Conservation (phyloP, 331 rosid genomes). For the Acacia pycnantha region DNA sequence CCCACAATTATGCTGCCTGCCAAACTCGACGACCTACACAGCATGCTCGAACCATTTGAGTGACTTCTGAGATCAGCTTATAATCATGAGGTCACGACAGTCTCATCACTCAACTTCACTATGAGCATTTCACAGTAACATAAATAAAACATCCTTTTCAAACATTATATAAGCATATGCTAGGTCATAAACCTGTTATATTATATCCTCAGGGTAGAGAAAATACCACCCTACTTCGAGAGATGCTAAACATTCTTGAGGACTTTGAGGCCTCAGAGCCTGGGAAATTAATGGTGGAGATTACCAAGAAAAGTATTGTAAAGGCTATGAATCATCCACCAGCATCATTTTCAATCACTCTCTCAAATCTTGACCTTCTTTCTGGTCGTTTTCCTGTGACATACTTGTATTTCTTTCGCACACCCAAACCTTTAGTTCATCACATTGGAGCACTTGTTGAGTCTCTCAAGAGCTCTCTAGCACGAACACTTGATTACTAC, state of each 20-base stretch:
- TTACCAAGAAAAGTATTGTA: slow-evolving; percentile 22
- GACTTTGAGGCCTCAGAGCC: slow-evolving; percentile 10
- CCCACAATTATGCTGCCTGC: slow-evolving; percentile 45
- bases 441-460: slow-evolving; percentile 30
- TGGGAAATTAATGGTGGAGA: slow-evolving; percentile 43
- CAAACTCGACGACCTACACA: slow-evolving; percentile 31
- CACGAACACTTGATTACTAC: slow-evolving; percentile 42
- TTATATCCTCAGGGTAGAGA: slow-evolving; percentile 16
- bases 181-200: not conserved
- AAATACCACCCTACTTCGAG: not conserved
- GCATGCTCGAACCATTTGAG: slow-evolving; percentile 6
- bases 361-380: slow-evolving; percentile 67
- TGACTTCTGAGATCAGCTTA: slow-evolving; percentile 22
- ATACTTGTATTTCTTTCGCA: slow-evolving; percentile 73
- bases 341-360: not conserved
- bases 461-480: slow-evolving; percentile 55
- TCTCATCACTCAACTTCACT: not conserved
- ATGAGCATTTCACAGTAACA: not conserved
- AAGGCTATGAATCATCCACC: not conserved
- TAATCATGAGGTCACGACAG: slow-evolving; percentile 21
- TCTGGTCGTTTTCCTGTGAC: slow-evolving; percentile 90
- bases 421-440: slow-evolving; percentile 21
- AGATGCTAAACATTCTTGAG: slow-evolving; percentile 30
- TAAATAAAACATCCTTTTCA: slow-evolving; percentile 4
- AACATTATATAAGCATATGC: slow-evolving; percentile 29